A percentile compares a stretch with the other conserved stretches of the same genome.
These are phyloP conservation scores for Trichoderma koningiopsis DNA, from an alignment of 2,329 filamentous ascomycete species.

Conservation along the genomic window DNA sequence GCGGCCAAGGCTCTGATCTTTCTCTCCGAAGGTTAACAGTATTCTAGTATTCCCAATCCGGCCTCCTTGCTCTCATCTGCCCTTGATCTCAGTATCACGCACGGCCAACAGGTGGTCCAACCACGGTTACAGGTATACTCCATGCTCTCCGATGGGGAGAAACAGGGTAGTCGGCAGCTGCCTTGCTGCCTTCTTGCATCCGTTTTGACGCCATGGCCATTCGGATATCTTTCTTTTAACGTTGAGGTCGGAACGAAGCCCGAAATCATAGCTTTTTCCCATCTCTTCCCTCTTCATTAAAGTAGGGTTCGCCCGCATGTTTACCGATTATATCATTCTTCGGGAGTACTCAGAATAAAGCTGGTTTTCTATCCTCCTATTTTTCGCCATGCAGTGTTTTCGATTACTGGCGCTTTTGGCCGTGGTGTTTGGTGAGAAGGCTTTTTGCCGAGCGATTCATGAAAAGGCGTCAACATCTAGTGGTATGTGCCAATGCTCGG, in stretches of 20 bases:
- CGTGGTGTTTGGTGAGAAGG: background rate
- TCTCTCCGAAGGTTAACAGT: background rate
- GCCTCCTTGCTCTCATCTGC: background rate
- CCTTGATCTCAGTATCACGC: background rate
- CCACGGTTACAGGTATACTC: background rate
- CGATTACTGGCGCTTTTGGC: background rate
- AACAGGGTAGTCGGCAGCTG: background rate
- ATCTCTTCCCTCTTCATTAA: background rate
- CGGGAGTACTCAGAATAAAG: background rate
- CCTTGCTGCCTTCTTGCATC: background rate
- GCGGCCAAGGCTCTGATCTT: background rate
- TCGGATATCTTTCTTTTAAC: background rate
- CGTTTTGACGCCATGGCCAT: background rate
- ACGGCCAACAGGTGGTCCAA: background rate
- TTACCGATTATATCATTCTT: background rate
- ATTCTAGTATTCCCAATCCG: background rate
- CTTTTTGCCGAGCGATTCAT: background rate
- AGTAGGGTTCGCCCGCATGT: background rate
- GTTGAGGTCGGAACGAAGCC: background rate
- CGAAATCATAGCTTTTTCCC: background rate
- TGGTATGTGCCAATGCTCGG: background rate
- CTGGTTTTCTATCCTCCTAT: background rate
- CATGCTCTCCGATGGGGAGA: background rate
- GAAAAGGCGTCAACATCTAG: background rate
- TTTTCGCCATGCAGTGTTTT: background rate